phyloP scores from a whole-genome alignment of 345 rosid genomes.

The Psidium guajava region DNA sequence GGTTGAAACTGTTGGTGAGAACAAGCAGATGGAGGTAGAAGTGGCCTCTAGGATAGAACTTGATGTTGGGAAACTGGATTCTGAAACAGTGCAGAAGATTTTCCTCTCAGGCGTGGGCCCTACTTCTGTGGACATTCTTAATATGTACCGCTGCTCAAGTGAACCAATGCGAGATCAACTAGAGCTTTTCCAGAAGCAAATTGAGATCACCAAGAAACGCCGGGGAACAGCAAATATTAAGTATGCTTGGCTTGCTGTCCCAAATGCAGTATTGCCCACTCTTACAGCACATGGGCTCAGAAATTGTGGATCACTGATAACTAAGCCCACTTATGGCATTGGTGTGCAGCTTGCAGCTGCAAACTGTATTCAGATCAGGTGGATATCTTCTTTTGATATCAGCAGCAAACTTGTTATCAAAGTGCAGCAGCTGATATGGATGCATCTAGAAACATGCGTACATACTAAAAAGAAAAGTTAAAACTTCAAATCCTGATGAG shows the following conservation, averaged over 20 bases:
- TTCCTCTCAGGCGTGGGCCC: slow-evolving; percentile 41
- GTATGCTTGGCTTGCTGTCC: slow-evolving; percentile 85
- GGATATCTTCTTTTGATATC: not conserved
- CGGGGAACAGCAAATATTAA: slow-evolving; percentile 81
- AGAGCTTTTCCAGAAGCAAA: slow-evolving; percentile 71
- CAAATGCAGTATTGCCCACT: slow-evolving; percentile 31
- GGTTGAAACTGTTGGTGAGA: slow-evolving; percentile 18
- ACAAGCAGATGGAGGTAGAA: slow-evolving; percentile 10
- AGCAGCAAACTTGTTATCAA: not conserved
- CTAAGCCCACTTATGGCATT: slow-evolving; percentile 47
- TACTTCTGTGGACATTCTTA: slow-evolving; percentile 32
- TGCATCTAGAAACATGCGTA: not conserved
- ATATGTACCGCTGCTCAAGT: slow-evolving; percentile 35
- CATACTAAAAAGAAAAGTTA: not conserved
- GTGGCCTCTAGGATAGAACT: not conserved
- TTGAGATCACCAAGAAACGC: slow-evolving; percentile 42
- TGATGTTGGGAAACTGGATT: slow-evolving; percentile 21
- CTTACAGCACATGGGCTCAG: slow-evolving; percentile 57
- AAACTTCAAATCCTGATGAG: not conserved
- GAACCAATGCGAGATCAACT: slow-evolving; percentile 29
- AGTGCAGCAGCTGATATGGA: not conserved
- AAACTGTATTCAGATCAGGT: slow-evolving; percentile 58
- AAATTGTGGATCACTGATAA: slow-evolving; percentile 38
- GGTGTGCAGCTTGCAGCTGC: slow-evolving; percentile 72
- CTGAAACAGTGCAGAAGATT: slow-evolving; percentile 29